Evolutionary conservation across 208 protist genomes (phyloP).

Genomic region (Leptomonas seymouri): DNA sequence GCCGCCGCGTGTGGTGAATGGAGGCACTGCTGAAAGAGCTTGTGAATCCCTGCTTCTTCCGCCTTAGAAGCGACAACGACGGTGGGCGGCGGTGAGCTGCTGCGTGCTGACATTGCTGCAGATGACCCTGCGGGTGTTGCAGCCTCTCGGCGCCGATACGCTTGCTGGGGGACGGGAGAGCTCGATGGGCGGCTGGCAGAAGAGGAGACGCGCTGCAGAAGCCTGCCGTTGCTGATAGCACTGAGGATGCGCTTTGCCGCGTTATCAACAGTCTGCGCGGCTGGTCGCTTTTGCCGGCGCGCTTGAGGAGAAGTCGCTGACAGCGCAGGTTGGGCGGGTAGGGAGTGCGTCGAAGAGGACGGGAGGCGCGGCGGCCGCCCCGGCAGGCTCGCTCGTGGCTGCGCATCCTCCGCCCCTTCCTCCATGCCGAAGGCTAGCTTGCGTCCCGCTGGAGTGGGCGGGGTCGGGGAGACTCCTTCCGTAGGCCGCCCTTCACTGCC

Average conservation of each 20-base stretch:
- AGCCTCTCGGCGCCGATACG: neutral
- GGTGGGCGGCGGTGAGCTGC: neutral
- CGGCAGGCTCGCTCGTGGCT: constrained; percentile 6
- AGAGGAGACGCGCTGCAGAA: constrained; percentile 4
- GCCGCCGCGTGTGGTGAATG: constrained; percentile 7
- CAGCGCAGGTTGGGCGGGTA: neutral
- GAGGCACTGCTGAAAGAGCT: constrained; percentile 24
- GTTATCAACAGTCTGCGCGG: neutral
- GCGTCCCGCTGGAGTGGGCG: neutral
- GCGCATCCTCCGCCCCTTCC: neutral
- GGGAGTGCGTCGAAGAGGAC: constrained; percentile 8
- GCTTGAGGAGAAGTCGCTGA: neutral
- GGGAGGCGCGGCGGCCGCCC: constrained; percentile 10
- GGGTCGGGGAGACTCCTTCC: neutral
- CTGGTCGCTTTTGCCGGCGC: neutral
- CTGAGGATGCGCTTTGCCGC: neutral
- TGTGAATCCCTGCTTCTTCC: constrained; percentile 7
- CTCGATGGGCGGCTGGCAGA: neutral
- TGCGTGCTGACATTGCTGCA: neutral
- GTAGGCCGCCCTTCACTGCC: neutral
- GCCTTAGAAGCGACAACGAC: neutral
- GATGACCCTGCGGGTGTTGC: no score
- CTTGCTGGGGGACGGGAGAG: neutral
- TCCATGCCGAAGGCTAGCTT: constrained; percentile 16
- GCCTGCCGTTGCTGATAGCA: neutral